A percentile compares a stretch with the other conserved stretches of the same genome.
These are phyloP conservation scores for Neofusicoccum parvum DNA, from an alignment of 2,329 filamentous ascomycete species.

Conservation along the genomic window DNA sequence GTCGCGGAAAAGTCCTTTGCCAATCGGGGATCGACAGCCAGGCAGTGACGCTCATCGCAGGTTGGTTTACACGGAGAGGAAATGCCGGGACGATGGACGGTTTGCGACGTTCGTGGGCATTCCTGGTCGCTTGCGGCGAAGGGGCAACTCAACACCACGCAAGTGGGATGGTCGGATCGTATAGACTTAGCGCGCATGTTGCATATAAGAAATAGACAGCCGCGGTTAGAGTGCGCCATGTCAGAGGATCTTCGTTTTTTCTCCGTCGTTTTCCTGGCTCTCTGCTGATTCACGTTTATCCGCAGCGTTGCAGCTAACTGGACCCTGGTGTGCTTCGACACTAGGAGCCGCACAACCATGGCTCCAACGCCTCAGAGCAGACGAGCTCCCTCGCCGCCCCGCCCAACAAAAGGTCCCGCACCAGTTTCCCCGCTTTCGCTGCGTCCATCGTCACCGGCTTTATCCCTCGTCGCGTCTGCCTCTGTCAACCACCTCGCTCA, in stretches of 20 bases:
- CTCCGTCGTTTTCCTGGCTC: background rate
- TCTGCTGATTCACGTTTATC: background rate
- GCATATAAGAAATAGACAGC: conserved; percentile 16
- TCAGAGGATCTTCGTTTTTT: background rate
- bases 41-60: background rate
- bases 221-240: background rate
- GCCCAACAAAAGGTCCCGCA: background rate
- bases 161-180: conserved; percentile 15
- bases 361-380: background rate
- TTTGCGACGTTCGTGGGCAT: conserved; percentile 4
- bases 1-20: background rate
- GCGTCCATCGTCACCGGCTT: background rate
- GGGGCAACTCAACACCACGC: conserved; percentile 15
- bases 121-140: conserved; percentile 16
- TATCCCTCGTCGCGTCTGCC: background rate
- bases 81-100: background rate
- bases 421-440: background rate
- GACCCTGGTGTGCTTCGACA: background rate
- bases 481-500: background rate
- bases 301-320: background rate
- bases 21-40: background rate
- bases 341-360: conserved; percentile 16
- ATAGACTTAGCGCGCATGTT: conserved; percentile 18
- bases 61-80: background rate
- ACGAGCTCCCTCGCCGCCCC: background rate